These are phyloP conservation scores for Magnolia sinica DNA, from an alignment of 164 flowering plant species.

Conservation along the genomic window DNA sequence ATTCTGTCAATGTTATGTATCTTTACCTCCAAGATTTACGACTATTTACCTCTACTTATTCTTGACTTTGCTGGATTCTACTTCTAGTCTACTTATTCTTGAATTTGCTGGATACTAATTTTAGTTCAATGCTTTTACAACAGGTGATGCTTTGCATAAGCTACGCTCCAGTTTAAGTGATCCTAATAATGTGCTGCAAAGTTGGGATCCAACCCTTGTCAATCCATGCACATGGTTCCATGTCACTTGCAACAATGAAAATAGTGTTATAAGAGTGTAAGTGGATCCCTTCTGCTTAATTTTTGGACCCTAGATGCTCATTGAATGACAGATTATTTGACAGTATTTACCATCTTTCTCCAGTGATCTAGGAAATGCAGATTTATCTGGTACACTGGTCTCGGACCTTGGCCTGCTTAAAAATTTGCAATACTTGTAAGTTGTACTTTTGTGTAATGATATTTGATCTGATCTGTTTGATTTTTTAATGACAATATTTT, in stretches of 20 bases:
- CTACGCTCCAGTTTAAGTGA: conserved; percentile 64
- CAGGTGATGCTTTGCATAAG: conserved; percentile 90
- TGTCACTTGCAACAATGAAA: conserved; percentile 89
- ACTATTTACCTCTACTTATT: neutral
- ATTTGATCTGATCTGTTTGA: neutral
- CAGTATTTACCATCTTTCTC: conserved; percentile 5
- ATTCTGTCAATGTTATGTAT: neutral
- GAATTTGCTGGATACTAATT: neutral
- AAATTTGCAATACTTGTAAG: conserved; percentile 91
- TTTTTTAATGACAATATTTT: neutral
- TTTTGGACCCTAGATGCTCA: neutral
- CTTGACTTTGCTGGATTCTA: neutral
- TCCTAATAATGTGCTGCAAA: conserved; percentile 84
- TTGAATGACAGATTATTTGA: conserved; percentile 1
- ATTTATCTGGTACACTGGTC: conserved; percentile 76
- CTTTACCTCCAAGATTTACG: neutral
- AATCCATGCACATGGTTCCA: conserved; percentile 98
- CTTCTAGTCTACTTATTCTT: neutral
- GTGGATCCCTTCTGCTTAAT: conserved; percentile 11
- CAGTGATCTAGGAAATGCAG: conserved; percentile 97
- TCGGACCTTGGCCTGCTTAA: conserved; percentile 81
- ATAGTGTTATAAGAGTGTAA: conserved; percentile 93
- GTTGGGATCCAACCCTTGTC: conserved; percentile 96
- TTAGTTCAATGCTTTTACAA: conserved; percentile 9
- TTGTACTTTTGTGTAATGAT: neutral